Conservation (phyloP, 441 rosid species). For the Mallotus repandus region DNA sequence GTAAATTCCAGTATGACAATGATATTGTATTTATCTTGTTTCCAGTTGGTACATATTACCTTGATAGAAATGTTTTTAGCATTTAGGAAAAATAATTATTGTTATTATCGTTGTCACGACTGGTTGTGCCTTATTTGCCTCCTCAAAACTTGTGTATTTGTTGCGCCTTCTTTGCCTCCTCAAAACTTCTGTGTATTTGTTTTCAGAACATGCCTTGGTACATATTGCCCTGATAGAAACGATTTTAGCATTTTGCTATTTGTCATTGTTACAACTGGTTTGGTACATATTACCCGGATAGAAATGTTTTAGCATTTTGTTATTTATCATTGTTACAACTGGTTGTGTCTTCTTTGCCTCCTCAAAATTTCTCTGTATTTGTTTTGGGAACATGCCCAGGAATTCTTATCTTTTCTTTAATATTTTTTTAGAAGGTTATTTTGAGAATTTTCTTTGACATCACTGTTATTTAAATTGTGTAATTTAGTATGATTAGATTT, state of each 20-base stretch:
- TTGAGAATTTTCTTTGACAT: not conserved
- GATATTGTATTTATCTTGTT: not conserved
- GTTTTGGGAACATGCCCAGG: not conserved
- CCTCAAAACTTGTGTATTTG: no score
- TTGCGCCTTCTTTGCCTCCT: not conserved
- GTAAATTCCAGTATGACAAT: constrained; percentile 17
- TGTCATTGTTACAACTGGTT: no score
- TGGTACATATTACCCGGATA: not conserved
- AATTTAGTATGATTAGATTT: not conserved
- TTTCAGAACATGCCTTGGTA: not conserved
- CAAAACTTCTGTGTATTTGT: not conserved
- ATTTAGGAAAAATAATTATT: no score
- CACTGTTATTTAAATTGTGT: not conserved
- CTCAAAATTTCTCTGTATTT: not conserved
- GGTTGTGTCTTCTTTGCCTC: not conserved
- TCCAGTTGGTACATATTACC: no score
- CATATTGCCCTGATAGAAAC: no score
- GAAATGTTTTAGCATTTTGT: no score
- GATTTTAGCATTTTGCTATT: no score
- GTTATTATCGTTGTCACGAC: no score
- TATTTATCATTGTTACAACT: no score
- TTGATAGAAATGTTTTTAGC: no score
- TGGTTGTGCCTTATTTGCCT: not conserved
- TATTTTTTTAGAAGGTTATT: not conserved
- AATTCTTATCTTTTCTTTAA: not conserved